phyloP scores from a whole-genome alignment of 306 rosid genomes.

The Gillenia trifoliata region DNA sequence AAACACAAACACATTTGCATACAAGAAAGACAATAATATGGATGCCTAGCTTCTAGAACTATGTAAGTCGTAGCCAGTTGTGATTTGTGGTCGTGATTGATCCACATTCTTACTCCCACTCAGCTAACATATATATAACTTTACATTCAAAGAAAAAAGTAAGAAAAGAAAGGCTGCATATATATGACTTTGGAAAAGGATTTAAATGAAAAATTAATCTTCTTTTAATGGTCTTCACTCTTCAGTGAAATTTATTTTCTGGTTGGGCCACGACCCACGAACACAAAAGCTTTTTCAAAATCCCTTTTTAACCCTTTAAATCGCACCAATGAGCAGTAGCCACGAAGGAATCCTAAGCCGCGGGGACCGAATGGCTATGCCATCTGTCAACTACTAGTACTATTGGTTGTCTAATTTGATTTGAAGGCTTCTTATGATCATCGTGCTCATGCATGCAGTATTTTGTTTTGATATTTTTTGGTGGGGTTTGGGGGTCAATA shows the following conservation, averaged over 20 bases:
- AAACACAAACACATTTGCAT: no score
- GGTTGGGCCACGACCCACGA: background rate
- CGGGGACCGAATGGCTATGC: background rate
- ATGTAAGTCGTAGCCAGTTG: background rate
- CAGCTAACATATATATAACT: background rate
- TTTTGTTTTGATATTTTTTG: background rate
- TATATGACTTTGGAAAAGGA: background rate
- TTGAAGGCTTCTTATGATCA: background rate
- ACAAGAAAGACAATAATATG: no score
- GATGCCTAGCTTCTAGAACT: conserved; percentile 16
- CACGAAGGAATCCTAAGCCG: background rate
- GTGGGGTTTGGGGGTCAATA: background rate
- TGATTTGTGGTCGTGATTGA: conserved; percentile 12
- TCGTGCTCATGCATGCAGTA: background rate
- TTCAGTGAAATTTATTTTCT: background rate
- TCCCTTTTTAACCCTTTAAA: background rate
- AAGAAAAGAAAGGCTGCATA: background rate
- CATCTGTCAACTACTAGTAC: background rate
- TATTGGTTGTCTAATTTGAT: background rate
- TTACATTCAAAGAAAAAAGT: background rate
- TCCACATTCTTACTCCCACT: background rate
- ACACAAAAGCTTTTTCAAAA: background rate
- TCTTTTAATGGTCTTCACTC: background rate
- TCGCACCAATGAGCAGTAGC: background rate
- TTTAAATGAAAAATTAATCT: background rate